Percentiles rank a stretch among this genome's conserved stretches.
Conservation (phyloP, 176 grass and related monocot genomes). For the Chrysopogon serrulatus region DNA sequence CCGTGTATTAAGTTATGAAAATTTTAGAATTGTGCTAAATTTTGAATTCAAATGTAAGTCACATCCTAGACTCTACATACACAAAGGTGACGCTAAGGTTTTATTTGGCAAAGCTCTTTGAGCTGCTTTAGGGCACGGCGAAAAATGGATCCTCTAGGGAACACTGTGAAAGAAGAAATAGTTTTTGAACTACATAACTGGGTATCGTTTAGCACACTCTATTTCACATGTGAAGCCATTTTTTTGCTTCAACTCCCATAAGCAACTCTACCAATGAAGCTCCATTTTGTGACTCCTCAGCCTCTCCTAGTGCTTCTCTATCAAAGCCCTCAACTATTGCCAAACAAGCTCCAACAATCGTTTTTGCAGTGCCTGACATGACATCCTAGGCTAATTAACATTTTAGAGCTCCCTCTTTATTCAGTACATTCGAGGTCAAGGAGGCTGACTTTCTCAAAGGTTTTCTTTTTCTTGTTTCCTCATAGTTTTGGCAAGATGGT, state of each 20-base stretch:
- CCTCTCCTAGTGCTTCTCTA: too few relatives aligned
- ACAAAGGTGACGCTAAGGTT: too few relatives aligned
- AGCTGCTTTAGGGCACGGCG: too few relatives aligned
- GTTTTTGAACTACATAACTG: neutral
- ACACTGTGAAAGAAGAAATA: neutral
- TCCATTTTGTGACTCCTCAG: too few relatives aligned
- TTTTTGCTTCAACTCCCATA: too few relatives aligned
- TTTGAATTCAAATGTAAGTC: neutral
- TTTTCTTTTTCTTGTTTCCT: neutral
- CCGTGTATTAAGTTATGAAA: neutral
- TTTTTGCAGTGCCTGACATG: neutral
- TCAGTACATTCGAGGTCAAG: neutral
- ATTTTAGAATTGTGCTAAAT: neutral
- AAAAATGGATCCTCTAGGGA: neutral
- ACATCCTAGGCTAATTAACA: neutral
- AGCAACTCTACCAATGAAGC: too few relatives aligned
- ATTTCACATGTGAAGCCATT: too few relatives aligned
- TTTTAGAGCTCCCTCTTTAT: neutral
- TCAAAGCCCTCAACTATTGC: neutral
- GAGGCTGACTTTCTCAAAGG: neutral
- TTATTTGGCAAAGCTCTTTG: too few relatives aligned
- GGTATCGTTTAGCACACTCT: too few relatives aligned
- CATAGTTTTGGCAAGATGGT: neutral
- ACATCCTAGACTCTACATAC: too few relatives aligned
- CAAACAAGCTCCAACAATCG: neutral